phyloP scores from a whole-genome alignment of 2,329 filamentous ascomycete species.

The Pseudogymnoascus sp. region DNA sequence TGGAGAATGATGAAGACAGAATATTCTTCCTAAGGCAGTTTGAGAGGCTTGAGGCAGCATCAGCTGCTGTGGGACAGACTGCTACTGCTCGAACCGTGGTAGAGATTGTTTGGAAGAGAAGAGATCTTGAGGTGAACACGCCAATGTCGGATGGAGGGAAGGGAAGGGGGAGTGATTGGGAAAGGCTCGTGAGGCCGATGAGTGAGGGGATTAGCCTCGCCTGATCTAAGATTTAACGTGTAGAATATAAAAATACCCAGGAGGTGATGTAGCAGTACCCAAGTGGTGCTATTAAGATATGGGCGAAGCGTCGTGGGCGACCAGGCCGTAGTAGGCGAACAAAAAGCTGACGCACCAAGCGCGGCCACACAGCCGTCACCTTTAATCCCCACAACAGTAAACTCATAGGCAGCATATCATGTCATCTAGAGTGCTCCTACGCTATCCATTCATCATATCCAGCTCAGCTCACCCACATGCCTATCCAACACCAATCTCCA shows the following conservation, averaged over 20 bases:
- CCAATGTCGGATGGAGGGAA: neutral
- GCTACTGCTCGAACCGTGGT: slow-evolving; percentile 11
- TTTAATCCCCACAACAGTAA: no score
- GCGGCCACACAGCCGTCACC: no score
- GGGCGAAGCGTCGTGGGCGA: no score
- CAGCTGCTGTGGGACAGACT: slow-evolving; percentile 11
- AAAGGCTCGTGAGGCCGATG: slow-evolving; percentile 13
- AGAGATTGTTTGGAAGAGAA: slow-evolving; percentile 14
- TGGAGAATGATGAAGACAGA: slow-evolving; percentile 12
- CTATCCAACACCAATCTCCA: neutral
- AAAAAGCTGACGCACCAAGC: no score
- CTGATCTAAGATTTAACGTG: no score
- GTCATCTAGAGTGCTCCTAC: neutral
- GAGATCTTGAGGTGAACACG: slow-evolving; percentile 10
- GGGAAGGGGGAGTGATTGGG: slow-evolving; percentile 10
- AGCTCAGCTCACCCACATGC: neutral
- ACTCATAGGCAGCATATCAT: no score
- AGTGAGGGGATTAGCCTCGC: slow-evolving; percentile 14
- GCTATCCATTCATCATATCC: neutral
- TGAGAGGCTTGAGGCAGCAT: slow-evolving; percentile 10
- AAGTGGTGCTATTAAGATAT: no score
- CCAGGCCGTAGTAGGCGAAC: no score
- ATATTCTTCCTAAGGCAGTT: slow-evolving; percentile 16
- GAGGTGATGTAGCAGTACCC: no score
- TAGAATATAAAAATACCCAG: no score